Conservation (phyloP, 148 eudicot genomes). For the Oxyria digyna region DNA sequence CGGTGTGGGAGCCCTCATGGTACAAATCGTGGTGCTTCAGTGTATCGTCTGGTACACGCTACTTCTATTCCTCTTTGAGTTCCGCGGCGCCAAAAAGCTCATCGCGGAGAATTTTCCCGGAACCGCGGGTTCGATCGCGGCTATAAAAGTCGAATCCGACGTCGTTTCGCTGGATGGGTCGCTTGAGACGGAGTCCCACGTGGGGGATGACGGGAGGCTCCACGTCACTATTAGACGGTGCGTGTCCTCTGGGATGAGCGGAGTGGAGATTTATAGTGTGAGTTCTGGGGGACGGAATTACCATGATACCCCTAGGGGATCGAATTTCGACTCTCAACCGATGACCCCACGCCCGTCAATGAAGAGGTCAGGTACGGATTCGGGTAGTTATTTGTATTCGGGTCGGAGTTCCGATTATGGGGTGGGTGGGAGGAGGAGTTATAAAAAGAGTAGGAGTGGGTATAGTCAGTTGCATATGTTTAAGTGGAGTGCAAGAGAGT, state of each 20-base stretch:
- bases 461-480: slow-evolving; percentile 44
- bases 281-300: slow-evolving; percentile 78
- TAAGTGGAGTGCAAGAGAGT: slow-evolving; percentile 79
- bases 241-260: slow-evolving; percentile 55
- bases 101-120: slow-evolving; percentile 81
- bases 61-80: slow-evolving; percentile 45
- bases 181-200: slow-evolving; percentile 67
- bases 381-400: slow-evolving; percentile 11
- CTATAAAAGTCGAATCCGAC: slow-evolving; percentile 73
- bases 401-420: slow-evolving; percentile 55
- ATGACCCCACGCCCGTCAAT: slow-evolving; percentile 62
- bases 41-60: slow-evolving; percentile 55
- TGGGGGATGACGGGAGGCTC: slow-evolving; percentile 67
- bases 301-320: too few relatives aligned
- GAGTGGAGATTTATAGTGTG: slow-evolving; percentile 80
- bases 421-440: slow-evolving; percentile 10
- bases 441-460: neutral
- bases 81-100: slow-evolving; percentile 54
- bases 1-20: slow-evolving; percentile 25
- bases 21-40: slow-evolving; percentile 36
- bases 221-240: slow-evolving; percentile 69
- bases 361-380: slow-evolving; percentile 31
- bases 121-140: slow-evolving; percentile 69
- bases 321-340: too few relatives aligned
- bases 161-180: slow-evolving; percentile 82